phyloP scores from a whole-genome alignment of 805 yeast genomes.

The Suhomyces tanzawaensis region DNA sequence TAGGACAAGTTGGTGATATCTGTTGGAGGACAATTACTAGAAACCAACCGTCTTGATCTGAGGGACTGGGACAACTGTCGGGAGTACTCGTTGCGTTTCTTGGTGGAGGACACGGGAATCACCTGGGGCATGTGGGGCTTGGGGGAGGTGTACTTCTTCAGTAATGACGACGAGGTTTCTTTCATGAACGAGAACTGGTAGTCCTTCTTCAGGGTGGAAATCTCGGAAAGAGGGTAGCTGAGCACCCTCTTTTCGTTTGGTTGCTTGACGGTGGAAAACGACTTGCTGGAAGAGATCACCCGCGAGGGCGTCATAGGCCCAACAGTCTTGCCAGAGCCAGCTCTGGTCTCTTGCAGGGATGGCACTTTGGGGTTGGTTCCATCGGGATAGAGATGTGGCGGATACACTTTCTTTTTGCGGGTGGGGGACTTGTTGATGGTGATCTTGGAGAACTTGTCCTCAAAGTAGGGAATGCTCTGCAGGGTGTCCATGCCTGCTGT shows the following conservation, averaged over 20 bases:
- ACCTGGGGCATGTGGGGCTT: not conserved
- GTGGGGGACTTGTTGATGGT: conserved; percentile 24
- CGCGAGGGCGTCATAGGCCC: conserved; percentile 20
- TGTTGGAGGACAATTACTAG: conserved; percentile 13
- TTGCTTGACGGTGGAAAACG: conserved; percentile 13
- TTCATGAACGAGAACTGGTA: conserved; percentile 38
- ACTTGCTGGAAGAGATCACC: conserved; percentile 10
- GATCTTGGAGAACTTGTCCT: conserved; percentile 31
- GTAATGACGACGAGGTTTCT: conserved; percentile 38
- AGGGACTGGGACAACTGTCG: conserved; percentile 14
- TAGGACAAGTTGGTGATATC: conserved; percentile 22
- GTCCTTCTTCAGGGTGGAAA: conserved; percentile 14
- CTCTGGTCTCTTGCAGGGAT: not conserved
- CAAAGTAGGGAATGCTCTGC: conserved; percentile 17
- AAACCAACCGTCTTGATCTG: conserved; percentile 13
- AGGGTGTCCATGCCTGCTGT: not conserved
- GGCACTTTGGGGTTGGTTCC: not conserved
- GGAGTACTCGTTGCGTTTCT: conserved; percentile 17
- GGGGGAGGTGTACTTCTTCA: conserved; percentile 23
- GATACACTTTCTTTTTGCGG: conserved; percentile 22
- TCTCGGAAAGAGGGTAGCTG: conserved; percentile 20
- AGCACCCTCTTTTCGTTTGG: conserved; percentile 13
- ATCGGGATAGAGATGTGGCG: conserved; percentile 17
- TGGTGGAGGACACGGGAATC: conserved; percentile 9
- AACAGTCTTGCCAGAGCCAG: not conserved